These are phyloP conservation scores for Corylus heterophylla DNA, from an alignment of 306 rosid genomes.

Conservation along the genomic window DNA sequence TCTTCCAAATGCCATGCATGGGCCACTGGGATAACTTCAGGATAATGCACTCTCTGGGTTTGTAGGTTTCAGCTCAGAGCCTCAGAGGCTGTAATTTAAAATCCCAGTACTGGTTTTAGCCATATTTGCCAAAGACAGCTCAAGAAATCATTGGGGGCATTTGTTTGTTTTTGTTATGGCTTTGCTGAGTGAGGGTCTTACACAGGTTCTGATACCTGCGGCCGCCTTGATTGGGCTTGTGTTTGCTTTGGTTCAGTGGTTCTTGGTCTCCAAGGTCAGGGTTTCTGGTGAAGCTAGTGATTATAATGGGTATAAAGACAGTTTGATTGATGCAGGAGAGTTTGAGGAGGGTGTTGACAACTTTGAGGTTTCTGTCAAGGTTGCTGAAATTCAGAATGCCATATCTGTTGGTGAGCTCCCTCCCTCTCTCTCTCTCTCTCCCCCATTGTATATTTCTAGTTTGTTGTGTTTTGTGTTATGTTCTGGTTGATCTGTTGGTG, in stretches of 20 bases:
- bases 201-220: constrained; percentile 58
- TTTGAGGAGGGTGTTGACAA: constrained; percentile 49
- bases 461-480: neutral
- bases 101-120: constrained; percentile 13
- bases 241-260: constrained; percentile 69
- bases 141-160: constrained; percentile 12
- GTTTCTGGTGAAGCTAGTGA: constrained; percentile 35
- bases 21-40: neutral
- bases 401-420: constrained; percentile 55
- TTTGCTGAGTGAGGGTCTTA: constrained; percentile 49
- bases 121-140: constrained; percentile 12
- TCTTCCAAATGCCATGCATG: constrained; percentile 30
- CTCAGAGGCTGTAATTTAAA: constrained; percentile 10
- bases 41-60: neutral
- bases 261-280: constrained; percentile 53
- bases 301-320: constrained; percentile 32
- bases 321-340: constrained; percentile 44
- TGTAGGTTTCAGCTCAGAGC: neutral
- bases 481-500: neutral
- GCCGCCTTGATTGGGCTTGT: constrained; percentile 58
- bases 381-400: constrained; percentile 69
- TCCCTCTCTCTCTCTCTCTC: constrained; percentile 5
- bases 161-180: constrained; percentile 44
- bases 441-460: neutral
- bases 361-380: constrained; percentile 48